Conservation (phyloP, 495 filamentous ascomycete genomes). For the Bacidia gigantensis region DNA sequence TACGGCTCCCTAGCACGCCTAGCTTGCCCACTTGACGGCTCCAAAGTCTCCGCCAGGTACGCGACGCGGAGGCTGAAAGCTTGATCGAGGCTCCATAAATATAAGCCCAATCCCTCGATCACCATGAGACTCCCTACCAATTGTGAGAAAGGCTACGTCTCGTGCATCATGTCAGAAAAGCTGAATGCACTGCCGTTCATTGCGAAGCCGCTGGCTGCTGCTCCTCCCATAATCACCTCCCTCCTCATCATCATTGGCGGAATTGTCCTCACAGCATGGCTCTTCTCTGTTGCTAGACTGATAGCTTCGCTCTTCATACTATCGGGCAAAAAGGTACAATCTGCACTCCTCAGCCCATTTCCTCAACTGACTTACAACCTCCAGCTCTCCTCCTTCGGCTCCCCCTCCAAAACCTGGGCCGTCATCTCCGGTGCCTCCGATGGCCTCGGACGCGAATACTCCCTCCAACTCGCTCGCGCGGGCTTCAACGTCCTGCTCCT, state of each 20-base stretch:
- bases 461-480: constrained; percentile 73
- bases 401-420: constrained; percentile 75
- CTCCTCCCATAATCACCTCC: neutral
- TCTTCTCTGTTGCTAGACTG: constrained; percentile 48
- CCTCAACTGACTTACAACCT: neutral
- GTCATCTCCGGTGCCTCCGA: constrained; percentile 92
- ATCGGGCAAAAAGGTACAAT: constrained; percentile 42
- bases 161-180: neutral
- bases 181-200: neutral
- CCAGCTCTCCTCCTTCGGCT: constrained; percentile 81
- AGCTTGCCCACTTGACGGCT: too few relatives aligned
- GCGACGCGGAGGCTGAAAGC: neutral
- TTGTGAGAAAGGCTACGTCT: neutral
- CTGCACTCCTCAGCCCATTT: neutral
- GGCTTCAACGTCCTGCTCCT: constrained; percentile 90
- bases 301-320: constrained; percentile 67
- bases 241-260: neutral
- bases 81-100: constrained; percentile 2
- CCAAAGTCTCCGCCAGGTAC: neutral
- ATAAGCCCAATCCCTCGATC: constrained; percentile 40
- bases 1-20: too few relatives aligned
- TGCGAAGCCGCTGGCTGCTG: neutral
- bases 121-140: too few relatives aligned
- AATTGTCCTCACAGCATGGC: constrained; percentile 31
- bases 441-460: constrained; percentile 94